Base-by-base conservation (phyloP, 73 alveolate genomes). In the Diophrys sp. region DNA sequence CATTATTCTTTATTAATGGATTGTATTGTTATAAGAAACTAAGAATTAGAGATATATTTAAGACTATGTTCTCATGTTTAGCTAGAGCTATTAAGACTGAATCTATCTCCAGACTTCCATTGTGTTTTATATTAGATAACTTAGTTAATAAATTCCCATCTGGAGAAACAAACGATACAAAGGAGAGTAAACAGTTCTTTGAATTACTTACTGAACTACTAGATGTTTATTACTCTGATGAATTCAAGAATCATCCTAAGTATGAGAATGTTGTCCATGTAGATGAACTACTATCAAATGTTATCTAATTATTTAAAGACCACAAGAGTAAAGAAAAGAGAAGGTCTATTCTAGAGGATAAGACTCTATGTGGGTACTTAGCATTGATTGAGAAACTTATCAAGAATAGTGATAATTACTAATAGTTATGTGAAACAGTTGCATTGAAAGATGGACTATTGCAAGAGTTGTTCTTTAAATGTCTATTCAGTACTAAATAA, bases 1-100 rank as follows among this genome's bases (percentile, higher is more conserved):
- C 34, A 0, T 26, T 29, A 14, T 25, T 77, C 54, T 28, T 77
- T 14, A 27, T 66, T 23, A 27, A 70, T 54, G 85, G 85, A 28
- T 31, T 67, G 53, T 67, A 54, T 23, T 77, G 62, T 33, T 53
- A 71, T 1, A 28, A 71, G n/a, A 28, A 31, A n/a, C 2, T 66
- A 0, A 86, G 80, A 68, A 81, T 86, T 1, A 86, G 93, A 80
- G 89, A 86, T 33, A 88, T 77, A 54, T 86, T 86, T 72, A 32
- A 54, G 18, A 11, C 62, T 11, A 44, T 44, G 62, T 44, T 82
- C 29, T 66, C 54, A 31, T 68, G 75, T 32, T 25, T 82, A 2
- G 8, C 81, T 1, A 68, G 24, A 14, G 25, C 75, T 28, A 29
- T 68, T 29, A 18, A 25, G 1, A 28, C 56, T 0, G 75, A 62